phyloP scores from a whole-genome alignment of 148 eudicot species.

The Pouteria glomerata region DNA sequence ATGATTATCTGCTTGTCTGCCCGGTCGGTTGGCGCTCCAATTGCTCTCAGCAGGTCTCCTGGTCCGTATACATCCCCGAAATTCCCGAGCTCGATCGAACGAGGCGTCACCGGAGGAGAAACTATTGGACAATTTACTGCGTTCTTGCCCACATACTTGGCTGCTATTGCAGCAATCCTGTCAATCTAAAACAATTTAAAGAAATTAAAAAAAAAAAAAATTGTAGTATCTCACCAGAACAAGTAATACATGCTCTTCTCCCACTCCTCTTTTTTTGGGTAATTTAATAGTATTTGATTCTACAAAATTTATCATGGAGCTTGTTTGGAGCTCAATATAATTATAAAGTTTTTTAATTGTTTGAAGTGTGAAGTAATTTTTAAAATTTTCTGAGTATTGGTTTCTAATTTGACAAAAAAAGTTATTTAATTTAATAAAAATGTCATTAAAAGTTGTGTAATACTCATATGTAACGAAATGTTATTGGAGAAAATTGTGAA shows the following conservation, averaged over 20 bases:
- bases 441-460: too few species aligned
- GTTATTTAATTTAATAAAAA: too few species aligned
- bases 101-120: conserved; percentile 14
- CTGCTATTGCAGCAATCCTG: conserved; percentile 24
- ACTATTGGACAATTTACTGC: conserved; percentile 1
- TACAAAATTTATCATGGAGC: too few species aligned
- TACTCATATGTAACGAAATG: too few species aligned
- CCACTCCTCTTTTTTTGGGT: too few species aligned
- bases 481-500: too few species aligned
- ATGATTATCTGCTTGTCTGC: conserved; percentile 22
- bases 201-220: not conserved
- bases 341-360: too few species aligned
- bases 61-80: conserved; percentile 18
- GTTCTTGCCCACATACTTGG: conserved; percentile 24
- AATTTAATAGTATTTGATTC: too few species aligned
- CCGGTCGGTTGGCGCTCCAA: conserved; percentile 21
- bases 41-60: conserved; percentile 24
- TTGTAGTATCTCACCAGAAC: not conserved
- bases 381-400: too few species aligned
- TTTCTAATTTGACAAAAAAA: too few species aligned
- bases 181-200: conserved; percentile 15
- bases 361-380: too few species aligned
- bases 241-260: not conserved
- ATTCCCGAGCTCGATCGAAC: conserved; percentile 13
- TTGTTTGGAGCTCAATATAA: too few species aligned